Evolutionary conservation across 73 alveolate genomes (phyloP).

Genomic region (Uronychia setigera): DNA sequence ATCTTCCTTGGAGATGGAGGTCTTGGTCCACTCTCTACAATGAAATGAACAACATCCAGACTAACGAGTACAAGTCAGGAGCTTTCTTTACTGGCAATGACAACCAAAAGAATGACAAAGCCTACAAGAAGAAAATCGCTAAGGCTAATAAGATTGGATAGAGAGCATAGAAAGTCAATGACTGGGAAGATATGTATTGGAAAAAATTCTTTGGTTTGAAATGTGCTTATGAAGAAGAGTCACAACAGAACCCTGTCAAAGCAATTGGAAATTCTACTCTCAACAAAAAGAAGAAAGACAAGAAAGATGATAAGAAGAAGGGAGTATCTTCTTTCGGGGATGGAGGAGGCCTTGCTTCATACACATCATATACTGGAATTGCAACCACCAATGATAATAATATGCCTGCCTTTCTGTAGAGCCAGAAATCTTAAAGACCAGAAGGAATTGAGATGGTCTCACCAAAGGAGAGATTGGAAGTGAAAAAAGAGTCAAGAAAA

Average conservation of each 20-base stretch:
- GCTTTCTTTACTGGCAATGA: neutral
- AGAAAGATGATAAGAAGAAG: neutral
- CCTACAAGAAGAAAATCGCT: slow-evolving; percentile 6
- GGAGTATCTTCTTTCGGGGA: too few species aligned
- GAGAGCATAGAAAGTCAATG: slow-evolving; percentile 16
- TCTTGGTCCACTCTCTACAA: slow-evolving; percentile 50
- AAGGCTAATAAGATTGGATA: slow-evolving; percentile 5
- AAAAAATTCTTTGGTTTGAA: slow-evolving; percentile 17
- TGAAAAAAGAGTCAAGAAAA: slow-evolving; percentile 45
- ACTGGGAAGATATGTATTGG: slow-evolving; percentile 11
- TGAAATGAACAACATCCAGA: neutral
- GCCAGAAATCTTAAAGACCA: slow-evolving; percentile 1
- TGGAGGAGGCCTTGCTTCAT: too few species aligned
- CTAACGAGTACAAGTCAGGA: neutral
- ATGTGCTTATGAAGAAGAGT: neutral
- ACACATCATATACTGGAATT: too few species aligned
- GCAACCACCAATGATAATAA: too few species aligned
- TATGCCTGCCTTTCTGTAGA: neutral
- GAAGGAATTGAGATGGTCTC: slow-evolving; percentile 31
- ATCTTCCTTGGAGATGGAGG: slow-evolving; percentile 82
- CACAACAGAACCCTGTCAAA: neutral
- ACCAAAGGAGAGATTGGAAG: slow-evolving; percentile 12
- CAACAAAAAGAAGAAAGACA: neutral
- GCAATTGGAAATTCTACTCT: neutral
- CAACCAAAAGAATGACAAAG: neutral